phyloP scores from a whole-genome alignment of 345 rosid species.

The Linum usitatissimum region DNA sequence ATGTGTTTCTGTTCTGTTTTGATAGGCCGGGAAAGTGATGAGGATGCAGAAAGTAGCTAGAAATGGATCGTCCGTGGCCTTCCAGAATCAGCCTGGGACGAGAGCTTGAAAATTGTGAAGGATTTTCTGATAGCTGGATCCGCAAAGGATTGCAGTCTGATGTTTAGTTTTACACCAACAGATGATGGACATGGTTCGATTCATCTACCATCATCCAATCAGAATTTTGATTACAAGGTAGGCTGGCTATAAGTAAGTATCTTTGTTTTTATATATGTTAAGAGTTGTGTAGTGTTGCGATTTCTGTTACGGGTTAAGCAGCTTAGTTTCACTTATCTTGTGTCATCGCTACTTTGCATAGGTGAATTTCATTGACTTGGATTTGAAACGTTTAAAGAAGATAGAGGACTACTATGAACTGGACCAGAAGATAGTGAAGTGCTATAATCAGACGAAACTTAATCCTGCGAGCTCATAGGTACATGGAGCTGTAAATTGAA shows the following conservation, averaged over 20 bases:
- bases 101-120: conserved; percentile 70
- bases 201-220: conserved; percentile 45
- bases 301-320: not conserved
- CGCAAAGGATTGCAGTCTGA: conserved; percentile 83
- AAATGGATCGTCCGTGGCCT: conserved; percentile 19
- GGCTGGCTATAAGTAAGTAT: conserved; percentile 5
- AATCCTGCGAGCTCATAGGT: conserved; percentile 10
- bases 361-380: conserved; percentile 77
- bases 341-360: conserved; percentile 10
- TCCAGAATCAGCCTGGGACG: conserved; percentile 14
- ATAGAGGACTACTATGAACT: conserved; percentile 52
- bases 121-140: conserved; percentile 70
- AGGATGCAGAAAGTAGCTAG: conserved; percentile 49
- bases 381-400: conserved; percentile 66
- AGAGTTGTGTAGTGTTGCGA: no score
- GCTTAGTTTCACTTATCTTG: no score
- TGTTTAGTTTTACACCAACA: conserved; percentile 51
- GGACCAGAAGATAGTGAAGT: conserved; percentile 47
- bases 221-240: conserved; percentile 78
- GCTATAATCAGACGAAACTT: conserved; percentile 26
- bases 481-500: conserved; percentile 12
- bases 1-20: not conserved
- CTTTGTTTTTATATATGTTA: conserved; percentile 5
- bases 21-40: conserved; percentile 67
- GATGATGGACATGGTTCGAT: conserved; percentile 23